Percentiles rank a stretch among this genome's conserved stretches.
These are phyloP conservation scores for Pseudonitzschia multiseries DNA, from an alignment of 108 stramenopile species.

Conservation along the genomic window DNA sequence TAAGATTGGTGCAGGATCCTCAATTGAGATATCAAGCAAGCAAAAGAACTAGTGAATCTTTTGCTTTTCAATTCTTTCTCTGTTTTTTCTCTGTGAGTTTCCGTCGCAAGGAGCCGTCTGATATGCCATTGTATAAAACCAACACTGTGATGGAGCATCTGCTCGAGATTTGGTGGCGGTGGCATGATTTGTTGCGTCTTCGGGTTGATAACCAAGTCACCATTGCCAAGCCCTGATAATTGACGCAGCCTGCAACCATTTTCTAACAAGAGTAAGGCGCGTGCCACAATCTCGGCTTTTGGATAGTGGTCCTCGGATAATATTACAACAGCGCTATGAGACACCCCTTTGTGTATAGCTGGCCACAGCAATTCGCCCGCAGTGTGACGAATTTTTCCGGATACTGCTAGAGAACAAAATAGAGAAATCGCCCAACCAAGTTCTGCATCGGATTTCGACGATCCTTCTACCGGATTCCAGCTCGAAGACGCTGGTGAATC, in stretches of 20 bases:
- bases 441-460: slow-evolving; percentile 34
- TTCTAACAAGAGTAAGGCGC: slow-evolving; percentile 69
- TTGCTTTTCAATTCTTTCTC: slow-evolving; percentile 15
- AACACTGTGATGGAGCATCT: slow-evolving; percentile 54
- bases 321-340: slow-evolving; percentile 29
- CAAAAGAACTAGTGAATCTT: slow-evolving; percentile 43
- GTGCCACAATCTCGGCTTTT: slow-evolving; percentile 40
- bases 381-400: slow-evolving; percentile 7
- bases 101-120: slow-evolving; percentile 17
- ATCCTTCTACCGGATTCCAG: slow-evolving; percentile 48
- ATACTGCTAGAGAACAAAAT: slow-evolving; percentile 39
- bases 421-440: slow-evolving; percentile 44
- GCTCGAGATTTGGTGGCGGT: slow-evolving; percentile 72
- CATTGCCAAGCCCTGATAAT: slow-evolving; percentile 79
- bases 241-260: slow-evolving; percentile 62
- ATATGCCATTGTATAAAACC: slow-evolving; percentile 64
- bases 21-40: slow-evolving; percentile 50
- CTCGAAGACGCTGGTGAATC: background rate
- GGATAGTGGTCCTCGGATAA: slow-evolving; percentile 18
- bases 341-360: slow-evolving; percentile 74
- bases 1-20: slow-evolving; percentile 51
- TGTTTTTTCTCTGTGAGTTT: slow-evolving; percentile 7
- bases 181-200: slow-evolving; percentile 64
- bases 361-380: slow-evolving; percentile 73
- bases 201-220: slow-evolving; percentile 65